Base-by-base conservation (phyloP, 116 monocot genomes). In the Zostera marina region DNA sequence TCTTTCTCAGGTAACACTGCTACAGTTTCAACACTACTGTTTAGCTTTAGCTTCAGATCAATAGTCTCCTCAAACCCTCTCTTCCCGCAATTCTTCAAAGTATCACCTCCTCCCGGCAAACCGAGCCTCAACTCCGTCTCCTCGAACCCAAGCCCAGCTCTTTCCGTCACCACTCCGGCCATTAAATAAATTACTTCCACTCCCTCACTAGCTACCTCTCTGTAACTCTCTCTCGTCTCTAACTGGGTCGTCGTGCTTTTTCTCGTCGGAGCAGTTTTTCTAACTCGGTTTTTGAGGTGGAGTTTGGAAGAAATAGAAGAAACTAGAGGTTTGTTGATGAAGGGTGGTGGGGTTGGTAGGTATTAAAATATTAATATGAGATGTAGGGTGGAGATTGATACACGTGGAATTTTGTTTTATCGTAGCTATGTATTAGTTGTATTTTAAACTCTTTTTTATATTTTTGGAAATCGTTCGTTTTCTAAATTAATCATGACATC, bases 121-220 rank as follows among this genome's bases (percentile, higher is more conserved):
- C 90, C 90, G 8, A 90, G 69, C 44, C 90, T 67, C 23, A 90
- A 76, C 81, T 84, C 84, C 1, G 90, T 84, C 42, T 72, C 89
- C 66, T 78, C 81, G 47, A 76, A 58, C 42, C 71, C 73, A 19
- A 78, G 54, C 0, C 63, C 66, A 43, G 56, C 66, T 25, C 23
- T 47, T 41, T 56, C 68, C 5, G 24, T 39, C 68, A 23, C 60
- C 53, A 4, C 57, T 3, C 45, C 41, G 26, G 11, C 57, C 75
- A 61, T 56, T 12, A 41, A 51, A 55, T 21, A 5, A 20, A 14
- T 38, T 44, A 45, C 2, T 22, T 23, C 16, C 14, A 57, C 21
- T 10, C 12, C 23, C 16, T 14, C 43, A 7, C 15, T 25, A 2
- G 1, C 1, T 22, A 7, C 7, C n/a, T 40, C 23, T 10, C 12